Base-by-base conservation (phyloP, 768 basidiomycete species). In the Podaxis pistillaris region DNA sequence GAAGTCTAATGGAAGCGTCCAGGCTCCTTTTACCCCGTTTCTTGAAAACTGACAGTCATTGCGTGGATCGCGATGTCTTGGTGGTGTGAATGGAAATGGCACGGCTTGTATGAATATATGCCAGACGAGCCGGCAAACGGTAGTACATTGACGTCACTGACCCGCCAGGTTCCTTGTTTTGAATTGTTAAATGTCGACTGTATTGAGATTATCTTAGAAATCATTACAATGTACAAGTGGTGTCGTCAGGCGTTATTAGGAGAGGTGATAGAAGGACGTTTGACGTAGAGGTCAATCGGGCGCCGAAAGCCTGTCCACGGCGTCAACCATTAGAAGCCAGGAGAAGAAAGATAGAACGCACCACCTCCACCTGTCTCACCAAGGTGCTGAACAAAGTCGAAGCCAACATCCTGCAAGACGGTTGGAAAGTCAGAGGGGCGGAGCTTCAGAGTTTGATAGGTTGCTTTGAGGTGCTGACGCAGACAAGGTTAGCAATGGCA, bases 341-440 rank as follows among this genome's bases (percentile, higher is more conserved):
- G 12, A 24, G 19, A 63, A n/a, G 15, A 28, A 53, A 26, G 17
- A 56, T 58, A 36, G 47, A 24, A 67, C 82, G 49, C 64, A 89
- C 90, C 88, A 69, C 86, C 89, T 73, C 90, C 85, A 2, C 88
- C 89, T 7, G 80, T 73, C 5, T 73, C 74, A 2, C 89, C 88
- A 38, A 86, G 69, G 66, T 79, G 79, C 63, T 75, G 69, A 3
- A 75, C 77, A 4, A 74, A 73, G 1, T 70, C 74, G 65, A 96
- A 94, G 9, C 93, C 93, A 11, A 93, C 76, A 4, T 81, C 73
- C 33, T 69, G 69, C 13, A 95, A 72, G 47, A 89, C 62, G 1
- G 63, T 57, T 12, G 78, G 79, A 63, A 94, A 95, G 15, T 85
- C 82, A 0, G 84, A 80, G 0, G 92, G 91, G 0, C 86, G 84